Conservation (phyloP, 2,329 filamentous ascomycete species). For the Ceratocystis eucalypticola region DNA sequence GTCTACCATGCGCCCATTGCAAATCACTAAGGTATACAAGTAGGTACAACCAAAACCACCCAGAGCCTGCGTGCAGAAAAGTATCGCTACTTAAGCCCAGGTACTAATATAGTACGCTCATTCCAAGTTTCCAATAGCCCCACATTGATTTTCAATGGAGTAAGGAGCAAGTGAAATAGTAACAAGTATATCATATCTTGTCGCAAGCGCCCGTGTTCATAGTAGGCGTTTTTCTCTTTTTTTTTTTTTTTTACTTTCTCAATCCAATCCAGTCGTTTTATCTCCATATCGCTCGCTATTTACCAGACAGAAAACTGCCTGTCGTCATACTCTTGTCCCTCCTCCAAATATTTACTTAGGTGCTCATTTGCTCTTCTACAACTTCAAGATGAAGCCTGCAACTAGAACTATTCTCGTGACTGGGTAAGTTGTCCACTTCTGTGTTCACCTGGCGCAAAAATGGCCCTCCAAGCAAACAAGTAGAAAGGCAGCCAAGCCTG, state of each 20-base stretch:
- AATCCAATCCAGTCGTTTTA: conserved; percentile 19
- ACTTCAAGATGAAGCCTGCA: conserved; percentile 43
- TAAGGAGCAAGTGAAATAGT: not conserved
- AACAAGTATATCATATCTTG: conserved; percentile 10
- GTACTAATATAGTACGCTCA: not conserved
- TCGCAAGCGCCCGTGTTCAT: not conserved
- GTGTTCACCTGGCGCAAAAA: conserved; percentile 2
- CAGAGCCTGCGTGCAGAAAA: no score
- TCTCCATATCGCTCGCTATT: not conserved
- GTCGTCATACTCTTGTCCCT: not conserved
- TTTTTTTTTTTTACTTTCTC: conserved; percentile 20
- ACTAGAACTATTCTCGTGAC: conserved; percentile 82
- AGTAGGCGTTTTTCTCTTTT: conserved; percentile 15
- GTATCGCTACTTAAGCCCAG: no score
- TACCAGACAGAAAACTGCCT: not conserved
- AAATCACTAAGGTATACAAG: no score
- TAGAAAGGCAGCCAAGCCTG: not conserved
- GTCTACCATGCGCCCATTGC: no score
- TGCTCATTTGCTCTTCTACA: not conserved
- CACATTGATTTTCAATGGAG: not conserved
- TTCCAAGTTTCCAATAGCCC: not conserved
- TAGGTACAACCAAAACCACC: no score
- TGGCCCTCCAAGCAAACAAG: not conserved
- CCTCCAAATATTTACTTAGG: not conserved
- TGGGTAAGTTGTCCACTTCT: conserved; percentile 48